Evolutionary conservation across 352 stramenopile species (phyloP).

Genomic region (Phytophthora pseudosyringae): DNA sequence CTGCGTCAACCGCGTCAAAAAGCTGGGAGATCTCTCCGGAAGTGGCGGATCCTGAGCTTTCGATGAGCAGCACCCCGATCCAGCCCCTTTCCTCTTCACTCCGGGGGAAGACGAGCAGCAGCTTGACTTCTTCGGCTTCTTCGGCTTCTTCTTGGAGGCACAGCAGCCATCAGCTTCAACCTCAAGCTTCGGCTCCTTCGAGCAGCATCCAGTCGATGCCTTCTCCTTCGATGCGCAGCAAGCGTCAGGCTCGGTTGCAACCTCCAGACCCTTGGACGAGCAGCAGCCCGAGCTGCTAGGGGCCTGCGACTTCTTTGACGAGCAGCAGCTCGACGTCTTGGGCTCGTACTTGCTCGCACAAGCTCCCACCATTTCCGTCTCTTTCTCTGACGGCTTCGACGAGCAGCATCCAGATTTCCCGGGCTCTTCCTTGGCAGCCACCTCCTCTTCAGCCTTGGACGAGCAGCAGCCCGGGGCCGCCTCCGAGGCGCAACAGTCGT

Average conservation of each 20-base stretch:
- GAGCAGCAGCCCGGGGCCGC: not conserved
- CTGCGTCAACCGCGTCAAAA: slow-evolving; percentile 48
- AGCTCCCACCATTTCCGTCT: not conserved
- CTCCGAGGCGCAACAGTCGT: slow-evolving; percentile 2
- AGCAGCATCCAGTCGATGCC: slow-evolving; percentile 15
- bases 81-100: slow-evolving; percentile 9
- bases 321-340: slow-evolving; percentile 19
- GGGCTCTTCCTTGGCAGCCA: not conserved
- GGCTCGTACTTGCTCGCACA: not conserved
- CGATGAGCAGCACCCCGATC: slow-evolving; percentile 24
- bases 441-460: not conserved
- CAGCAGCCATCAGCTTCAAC: slow-evolving; percentile 7
- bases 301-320: slow-evolving; percentile 15
- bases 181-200: slow-evolving; percentile 5
- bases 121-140: slow-evolving; percentile 1
- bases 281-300: slow-evolving; percentile 1
- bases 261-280: slow-evolving; percentile 7
- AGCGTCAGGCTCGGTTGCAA: not conserved
- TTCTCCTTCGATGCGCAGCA: slow-evolving; percentile 16
- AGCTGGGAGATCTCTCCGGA: slow-evolving; percentile 34
- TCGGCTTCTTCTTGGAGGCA: slow-evolving; percentile 7
- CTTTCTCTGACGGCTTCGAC: not conserved
- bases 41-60: slow-evolving; percentile 17
- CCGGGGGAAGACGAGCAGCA: slow-evolving; percentile 30
- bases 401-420: slow-evolving; percentile 6